These are phyloP conservation scores for Yueomyces sp. DNA, from an alignment of 1,139 yeast genomes.

Conservation along the genomic window DNA sequence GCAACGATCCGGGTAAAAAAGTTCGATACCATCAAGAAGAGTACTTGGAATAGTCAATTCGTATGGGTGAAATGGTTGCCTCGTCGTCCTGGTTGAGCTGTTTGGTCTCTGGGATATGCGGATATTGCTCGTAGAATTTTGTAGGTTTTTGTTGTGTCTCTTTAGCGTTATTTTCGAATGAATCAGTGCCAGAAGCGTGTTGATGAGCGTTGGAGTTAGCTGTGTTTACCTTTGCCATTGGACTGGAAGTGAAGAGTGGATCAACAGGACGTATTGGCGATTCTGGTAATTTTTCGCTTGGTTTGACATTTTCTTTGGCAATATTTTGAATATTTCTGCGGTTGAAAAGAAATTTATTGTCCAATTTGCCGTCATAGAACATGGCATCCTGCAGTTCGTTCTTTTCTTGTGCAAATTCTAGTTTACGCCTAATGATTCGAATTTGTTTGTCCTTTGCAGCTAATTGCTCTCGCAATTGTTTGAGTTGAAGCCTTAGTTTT, in stretches of 20 bases:
- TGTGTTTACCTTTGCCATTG: neutral
- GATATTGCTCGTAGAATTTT: constrained; percentile 18
- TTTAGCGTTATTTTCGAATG: neutral
- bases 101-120: constrained; percentile 20
- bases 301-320: neutral
- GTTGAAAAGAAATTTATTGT: neutral
- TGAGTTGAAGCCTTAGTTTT: neutral
- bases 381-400: neutral
- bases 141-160: constrained; percentile 2
- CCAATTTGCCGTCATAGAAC: neutral
- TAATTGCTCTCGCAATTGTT: neutral
- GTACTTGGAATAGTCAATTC: constrained; percentile 19
- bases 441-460: neutral
- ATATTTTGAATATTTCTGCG: neutral
- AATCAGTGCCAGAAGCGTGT: neutral
- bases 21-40: constrained; percentile 6
- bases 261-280: neutral
- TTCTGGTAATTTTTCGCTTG: neutral
- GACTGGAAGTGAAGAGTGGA: neutral
- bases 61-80: constrained; percentile 17
- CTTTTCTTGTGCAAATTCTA: neutral
- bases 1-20: neutral
- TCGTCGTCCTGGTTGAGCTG: constrained; percentile 7
- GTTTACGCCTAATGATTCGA: neutral
- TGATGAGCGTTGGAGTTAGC: neutral